Conservation (phyloP, 23 red algal species). For the Agarophyton chilense region DNA sequence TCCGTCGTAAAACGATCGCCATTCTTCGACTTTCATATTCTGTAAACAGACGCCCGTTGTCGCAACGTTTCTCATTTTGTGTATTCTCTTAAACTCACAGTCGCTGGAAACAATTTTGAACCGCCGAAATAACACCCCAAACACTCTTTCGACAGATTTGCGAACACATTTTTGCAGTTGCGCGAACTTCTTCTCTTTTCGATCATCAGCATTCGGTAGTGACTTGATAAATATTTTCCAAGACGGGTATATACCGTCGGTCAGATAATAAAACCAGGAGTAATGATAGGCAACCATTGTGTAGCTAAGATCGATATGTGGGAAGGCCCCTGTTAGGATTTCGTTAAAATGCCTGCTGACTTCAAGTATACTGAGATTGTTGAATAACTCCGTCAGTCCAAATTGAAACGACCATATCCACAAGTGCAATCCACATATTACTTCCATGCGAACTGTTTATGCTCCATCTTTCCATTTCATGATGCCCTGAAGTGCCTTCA, state of each 20-base stretch:
- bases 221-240: conserved; percentile 12
- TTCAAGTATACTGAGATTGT: conserved; percentile 23
- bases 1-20: too few species aligned
- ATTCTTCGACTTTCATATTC: too few species aligned
- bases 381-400: neutral
- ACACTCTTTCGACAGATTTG: conserved; percentile 34
- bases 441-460: too few species aligned
- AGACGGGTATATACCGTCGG: conserved; percentile 53
- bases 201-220: neutral
- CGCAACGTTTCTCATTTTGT: too few species aligned
- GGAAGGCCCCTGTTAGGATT: neutral
- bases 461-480: too few species aligned
- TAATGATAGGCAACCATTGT: neutral
- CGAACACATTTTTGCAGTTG: neutral
- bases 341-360: neutral
- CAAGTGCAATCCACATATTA: too few species aligned
- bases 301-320: neutral
- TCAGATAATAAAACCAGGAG: conserved; percentile 29
- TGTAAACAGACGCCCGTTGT: too few species aligned
- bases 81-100: too few species aligned
- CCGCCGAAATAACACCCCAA: conserved; percentile 34
- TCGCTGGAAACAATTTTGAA: too few species aligned
- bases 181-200: too few species aligned
- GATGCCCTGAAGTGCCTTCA: too few species aligned
- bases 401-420: too few species aligned